Conservation (phyloP, 768 basidiomycete genomes). For the Cystobasidiopsis lactophilus region DNA sequence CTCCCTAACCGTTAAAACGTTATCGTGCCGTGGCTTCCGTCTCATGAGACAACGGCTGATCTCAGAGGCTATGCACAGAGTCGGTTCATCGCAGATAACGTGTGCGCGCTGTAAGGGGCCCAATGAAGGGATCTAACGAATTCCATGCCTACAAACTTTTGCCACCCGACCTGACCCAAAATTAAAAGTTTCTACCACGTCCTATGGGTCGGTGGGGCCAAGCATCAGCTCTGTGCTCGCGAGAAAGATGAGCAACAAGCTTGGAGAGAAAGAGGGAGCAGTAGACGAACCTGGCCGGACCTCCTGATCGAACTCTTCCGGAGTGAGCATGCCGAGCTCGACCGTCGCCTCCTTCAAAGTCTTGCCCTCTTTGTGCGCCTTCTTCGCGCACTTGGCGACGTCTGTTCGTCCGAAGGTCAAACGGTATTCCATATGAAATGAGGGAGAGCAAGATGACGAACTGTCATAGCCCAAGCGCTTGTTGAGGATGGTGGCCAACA, state of each 20-base stretch:
- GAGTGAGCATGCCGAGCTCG: slow-evolving; percentile 56
- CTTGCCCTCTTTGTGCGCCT: slow-evolving; percentile 95
- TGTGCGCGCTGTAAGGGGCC: no score
- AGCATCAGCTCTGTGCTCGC: slow-evolving; percentile 48
- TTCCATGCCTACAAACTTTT: no score
- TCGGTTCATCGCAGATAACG: no score
- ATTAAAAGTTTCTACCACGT: no score
- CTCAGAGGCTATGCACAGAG: no score
- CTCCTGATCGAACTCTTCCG: slow-evolving; percentile 83
- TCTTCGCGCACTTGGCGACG: slow-evolving; percentile 95
- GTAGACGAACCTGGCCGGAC: slow-evolving; percentile 26
- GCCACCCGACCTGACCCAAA: no score
- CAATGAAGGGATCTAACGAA: no score
- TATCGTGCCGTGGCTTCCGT: no score
- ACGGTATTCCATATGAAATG: neutral
- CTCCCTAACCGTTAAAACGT: no score
- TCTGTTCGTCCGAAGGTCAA: slow-evolving; percentile 33
- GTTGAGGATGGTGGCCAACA: slow-evolving; percentile 96
- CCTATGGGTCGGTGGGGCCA: slow-evolving; percentile 48
- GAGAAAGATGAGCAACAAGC: neutral
- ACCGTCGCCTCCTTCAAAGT: slow-evolving; percentile 91
- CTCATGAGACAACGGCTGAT: no score
- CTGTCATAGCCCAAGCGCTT: slow-evolving; percentile 91
- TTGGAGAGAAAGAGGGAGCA: neutral
- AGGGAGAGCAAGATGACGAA: slow-evolving; percentile 34